Conservation (phyloP, 2,329 filamentous ascomycete species). For the Decorospora gaudefroyi region DNA sequence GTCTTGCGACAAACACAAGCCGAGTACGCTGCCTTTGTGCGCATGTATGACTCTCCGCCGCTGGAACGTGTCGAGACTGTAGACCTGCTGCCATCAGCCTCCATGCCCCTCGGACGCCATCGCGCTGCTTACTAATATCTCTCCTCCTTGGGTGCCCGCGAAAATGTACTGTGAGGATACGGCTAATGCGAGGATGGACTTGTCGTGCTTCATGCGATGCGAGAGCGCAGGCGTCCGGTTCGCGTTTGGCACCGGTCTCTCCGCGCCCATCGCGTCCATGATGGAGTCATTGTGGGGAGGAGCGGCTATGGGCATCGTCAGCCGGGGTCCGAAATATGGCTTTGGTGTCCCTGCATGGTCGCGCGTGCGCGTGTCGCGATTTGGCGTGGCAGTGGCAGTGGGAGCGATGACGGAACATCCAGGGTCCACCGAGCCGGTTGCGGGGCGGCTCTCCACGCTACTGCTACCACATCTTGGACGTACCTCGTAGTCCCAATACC, state of each 20-base stretch:
- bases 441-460: too few relatives aligned
- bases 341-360: constrained; percentile 25
- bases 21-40: constrained; percentile 88
- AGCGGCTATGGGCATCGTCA: constrained; percentile 38
- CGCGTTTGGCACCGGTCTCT: constrained; percentile 6
- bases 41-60: constrained; percentile 78
- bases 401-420: constrained; percentile 30
- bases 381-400: constrained; percentile 24
- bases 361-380: constrained; percentile 25
- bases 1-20: constrained; percentile 77
- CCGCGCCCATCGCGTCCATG: constrained; percentile 23
- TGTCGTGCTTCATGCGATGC: constrained; percentile 76
- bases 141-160: constrained; percentile 89
- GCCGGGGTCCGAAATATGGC: constrained; percentile 19
- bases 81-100: constrained; percentile 58
- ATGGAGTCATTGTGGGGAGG: constrained; percentile 31
- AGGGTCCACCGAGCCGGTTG: constrained; percentile 22
- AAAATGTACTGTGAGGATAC: constrained; percentile 82
- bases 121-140: constrained; percentile 69
- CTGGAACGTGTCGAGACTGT: constrained; percentile 87
- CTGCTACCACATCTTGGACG: constrained; percentile 12
- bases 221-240: constrained; percentile 62
- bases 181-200: constrained; percentile 79
- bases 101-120: background rate
- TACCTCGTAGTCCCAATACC: constrained; percentile 23